Percentiles rank a stretch among this genome's conserved stretches.
Conservation (phyloP, 768 basidiomycete species). For the Russula sp. region DNA sequence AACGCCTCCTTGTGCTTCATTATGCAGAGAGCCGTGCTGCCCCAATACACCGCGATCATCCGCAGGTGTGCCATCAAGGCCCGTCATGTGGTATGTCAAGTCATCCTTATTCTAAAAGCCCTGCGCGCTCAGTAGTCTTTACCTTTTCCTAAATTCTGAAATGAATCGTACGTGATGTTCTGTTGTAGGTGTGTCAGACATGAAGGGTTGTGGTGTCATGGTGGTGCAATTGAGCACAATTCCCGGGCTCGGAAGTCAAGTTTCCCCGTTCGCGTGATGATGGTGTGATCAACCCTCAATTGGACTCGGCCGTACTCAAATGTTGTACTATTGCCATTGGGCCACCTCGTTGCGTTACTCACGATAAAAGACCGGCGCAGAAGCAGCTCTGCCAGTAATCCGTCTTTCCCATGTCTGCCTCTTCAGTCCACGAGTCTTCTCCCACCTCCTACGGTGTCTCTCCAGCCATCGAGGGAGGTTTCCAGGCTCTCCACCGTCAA, state of each 20-base stretch:
- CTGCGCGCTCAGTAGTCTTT: not conserved
- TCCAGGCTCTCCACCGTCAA: slow-evolving; percentile 12
- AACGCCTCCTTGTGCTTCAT: slow-evolving; percentile 78
- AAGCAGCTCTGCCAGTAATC: not conserved
- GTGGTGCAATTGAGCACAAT: not conserved
- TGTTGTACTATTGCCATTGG: not conserved
- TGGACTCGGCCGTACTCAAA: not conserved
- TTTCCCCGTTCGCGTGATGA: not conserved
- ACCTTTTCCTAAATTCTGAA: not conserved
- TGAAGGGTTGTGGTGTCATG: not conserved
- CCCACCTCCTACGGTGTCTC: slow-evolving; percentile 21
- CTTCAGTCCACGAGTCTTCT: slow-evolving; percentile 13
- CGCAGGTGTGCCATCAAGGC: slow-evolving; percentile 60
- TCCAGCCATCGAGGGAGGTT: not conserved
- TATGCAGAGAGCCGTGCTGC: slow-evolving; percentile 76
- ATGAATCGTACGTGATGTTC: slow-evolving; percentile 51
- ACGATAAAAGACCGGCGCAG: too few relatives aligned
- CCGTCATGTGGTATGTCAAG: slow-evolving; percentile 81
- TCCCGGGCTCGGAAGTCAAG: too few relatives aligned
- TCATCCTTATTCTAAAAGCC: slow-evolving; percentile 67
- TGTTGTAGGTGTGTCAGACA: slow-evolving; percentile 33
- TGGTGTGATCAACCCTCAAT: not conserved
- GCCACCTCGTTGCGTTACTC: not conserved
- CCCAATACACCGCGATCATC: slow-evolving; percentile 97
- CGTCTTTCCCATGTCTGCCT: slow-evolving; percentile 3